phyloP scores from a whole-genome alignment of 2,329 filamentous ascomycete species.

The Septoria linicola region DNA sequence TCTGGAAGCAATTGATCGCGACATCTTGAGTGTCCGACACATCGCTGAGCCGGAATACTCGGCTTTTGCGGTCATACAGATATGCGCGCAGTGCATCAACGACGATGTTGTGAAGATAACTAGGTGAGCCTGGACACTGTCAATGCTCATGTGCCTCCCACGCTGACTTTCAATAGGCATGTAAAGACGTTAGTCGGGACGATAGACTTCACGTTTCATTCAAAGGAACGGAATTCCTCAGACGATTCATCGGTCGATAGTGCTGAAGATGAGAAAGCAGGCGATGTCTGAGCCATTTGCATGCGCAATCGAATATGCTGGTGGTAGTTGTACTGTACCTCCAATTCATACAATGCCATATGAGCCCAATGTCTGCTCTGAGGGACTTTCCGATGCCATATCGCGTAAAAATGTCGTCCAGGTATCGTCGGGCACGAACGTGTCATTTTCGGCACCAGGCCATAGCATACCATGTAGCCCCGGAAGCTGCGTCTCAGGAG shows the following conservation, averaged over 20 bases:
- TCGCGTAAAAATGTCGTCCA: slow-evolving; percentile 27
- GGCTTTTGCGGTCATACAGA: slow-evolving; percentile 71
- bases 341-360: too few species aligned
- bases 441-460: slow-evolving; percentile 40
- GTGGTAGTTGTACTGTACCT: too few species aligned
- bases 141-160: slow-evolving; percentile 34
- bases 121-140: slow-evolving; percentile 20
- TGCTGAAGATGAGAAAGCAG: slow-evolving; percentile 42
- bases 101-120: slow-evolving; percentile 66
- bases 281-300: not conserved
- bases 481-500: slow-evolving; percentile 47
- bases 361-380: not conserved
- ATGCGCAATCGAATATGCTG: too few species aligned
- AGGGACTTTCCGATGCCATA: slow-evolving; percentile 15
- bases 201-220: slow-evolving; percentile 67
- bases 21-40: slow-evolving; percentile 62
- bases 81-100: slow-evolving; percentile 66
- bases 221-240: slow-evolving; percentile 43
- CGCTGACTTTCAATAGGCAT: slow-evolving; percentile 33
- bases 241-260: slow-evolving; percentile 29
- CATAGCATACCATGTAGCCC: slow-evolving; percentile 50
- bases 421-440: slow-evolving; percentile 26
- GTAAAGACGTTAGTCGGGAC: slow-evolving; percentile 68
- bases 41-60: slow-evolving; percentile 61
- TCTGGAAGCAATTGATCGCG: slow-evolving; percentile 58